Evolutionary conservation across 352 stramenopile genomes (phyloP), one percentile per base, ranked within the genome.

Genomic region (Pythium monospermum): DNA sequence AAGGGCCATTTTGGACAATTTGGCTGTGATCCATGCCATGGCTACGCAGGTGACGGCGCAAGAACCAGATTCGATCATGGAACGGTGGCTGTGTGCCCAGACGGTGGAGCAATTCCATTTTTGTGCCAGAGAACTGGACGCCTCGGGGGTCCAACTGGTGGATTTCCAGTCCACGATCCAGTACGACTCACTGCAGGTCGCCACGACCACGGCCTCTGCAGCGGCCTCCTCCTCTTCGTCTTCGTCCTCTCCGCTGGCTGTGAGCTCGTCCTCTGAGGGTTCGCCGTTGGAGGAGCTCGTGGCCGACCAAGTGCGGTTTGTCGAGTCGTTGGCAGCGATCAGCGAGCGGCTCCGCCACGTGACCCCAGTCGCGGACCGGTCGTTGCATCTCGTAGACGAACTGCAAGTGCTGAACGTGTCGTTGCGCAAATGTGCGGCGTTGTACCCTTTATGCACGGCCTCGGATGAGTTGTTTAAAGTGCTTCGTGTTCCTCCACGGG

Each of bases 401-500:
- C 45, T 90, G 25, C 53, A 80, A 33, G 49, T 64, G 19, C 46
- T 87, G 32, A 90, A 90, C 59, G 65, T 64, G 1, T 59, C 66
- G n/a, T 49, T 90, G 18, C 64, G 68, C 49, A 64, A 60, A 12
- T n/a, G n/a, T n/a, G 84, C 75, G n/a, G 79, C 74, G 7, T 44
- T 90, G 41, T 90, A 90, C 47, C 80, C 80, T 11, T 48, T 91
- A 7, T 88, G 80, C 30, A 70, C 73, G 0, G 80, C 77, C 3
- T 91, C 80, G 4, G 80, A 91, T 36, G 69, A 86, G 31, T 49
- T 91, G 21, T 83, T 80, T 49, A 76, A 83, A 63, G 80, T 91
- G 6, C 55, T 91, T 18, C 75, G 80, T 6, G 80, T 91, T 23
- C 76, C 80, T 25, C 76, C 76, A 7, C 82, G 57, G 8, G 80